Evolutionary conservation across 23 red algal species (phyloP).

Genomic region (Gracilariopsis chorda): DNA sequence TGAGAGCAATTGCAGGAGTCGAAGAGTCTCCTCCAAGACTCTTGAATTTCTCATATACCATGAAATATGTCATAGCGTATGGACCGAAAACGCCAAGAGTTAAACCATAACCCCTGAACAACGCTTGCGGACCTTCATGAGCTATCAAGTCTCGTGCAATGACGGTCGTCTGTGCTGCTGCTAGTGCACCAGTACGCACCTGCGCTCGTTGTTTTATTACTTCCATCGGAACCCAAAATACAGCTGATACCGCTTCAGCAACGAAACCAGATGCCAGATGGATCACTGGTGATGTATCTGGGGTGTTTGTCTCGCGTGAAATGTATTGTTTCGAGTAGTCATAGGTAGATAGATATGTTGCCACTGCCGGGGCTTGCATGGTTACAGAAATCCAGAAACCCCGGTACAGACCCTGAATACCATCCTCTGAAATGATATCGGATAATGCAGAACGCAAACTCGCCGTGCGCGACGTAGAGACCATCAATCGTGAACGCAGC

Average conservation of each 20-base stretch:
- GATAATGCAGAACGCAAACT: constrained; percentile 16
- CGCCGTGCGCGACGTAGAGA: constrained; percentile 28
- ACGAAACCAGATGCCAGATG: constrained; percentile 80
- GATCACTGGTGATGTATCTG: constrained; percentile 14
- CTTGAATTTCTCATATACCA: constrained; percentile 90
- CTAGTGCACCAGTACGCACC: constrained; percentile 59
- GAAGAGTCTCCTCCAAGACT: background rate
- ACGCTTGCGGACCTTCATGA: constrained; percentile 65
- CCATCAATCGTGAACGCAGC: constrained; percentile 89
- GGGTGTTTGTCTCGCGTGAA: background rate
- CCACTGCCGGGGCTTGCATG: constrained; percentile 97
- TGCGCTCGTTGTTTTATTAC: constrained; percentile 98
- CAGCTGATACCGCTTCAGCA: constrained; percentile 85
- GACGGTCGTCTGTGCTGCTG: constrained; percentile 27
- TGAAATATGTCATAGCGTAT: constrained; percentile 95
- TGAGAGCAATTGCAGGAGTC: background rate
- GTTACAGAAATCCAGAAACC: constrained; percentile 79
- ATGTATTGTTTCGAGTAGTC: constrained; percentile 70
- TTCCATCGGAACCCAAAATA: constrained; percentile 99
- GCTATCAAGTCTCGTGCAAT: constrained; percentile 64
- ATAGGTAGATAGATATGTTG: constrained; percentile 92
- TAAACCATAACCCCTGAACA: constrained; percentile 90
- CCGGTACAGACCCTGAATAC: constrained; percentile 86
- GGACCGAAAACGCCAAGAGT: constrained; percentile 97
- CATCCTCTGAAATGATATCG: constrained; percentile 13